A percentile compares a stretch with the other conserved stretches of the same genome.
Evolutionary conservation across 1,284 basidiomycete genomes (phyloP).

Genomic region (Malassezia equina): DNA sequence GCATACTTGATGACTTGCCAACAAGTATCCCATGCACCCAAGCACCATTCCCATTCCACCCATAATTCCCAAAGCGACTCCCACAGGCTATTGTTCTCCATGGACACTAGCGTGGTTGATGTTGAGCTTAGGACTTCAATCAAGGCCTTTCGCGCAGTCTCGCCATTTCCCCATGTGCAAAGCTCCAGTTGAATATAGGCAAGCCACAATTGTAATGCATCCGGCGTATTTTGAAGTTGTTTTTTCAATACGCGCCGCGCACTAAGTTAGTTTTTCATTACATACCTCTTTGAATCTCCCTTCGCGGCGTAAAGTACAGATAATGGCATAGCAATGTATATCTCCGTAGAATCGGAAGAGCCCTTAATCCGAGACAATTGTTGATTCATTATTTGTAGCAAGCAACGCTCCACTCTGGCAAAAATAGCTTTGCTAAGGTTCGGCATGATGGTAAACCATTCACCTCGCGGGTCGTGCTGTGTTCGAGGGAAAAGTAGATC

Average conservation of each 20-base stretch:
- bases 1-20: background rate
- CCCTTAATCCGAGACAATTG: background rate
- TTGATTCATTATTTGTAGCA: background rate
- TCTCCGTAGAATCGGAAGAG: background rate
- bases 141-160: background rate
- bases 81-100: background rate
- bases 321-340: background rate
- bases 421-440: background rate
- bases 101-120: background rate
- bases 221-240: background rate
- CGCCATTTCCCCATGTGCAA: background rate
- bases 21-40: background rate
- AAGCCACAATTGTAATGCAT: constrained; percentile 5
- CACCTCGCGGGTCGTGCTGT: background rate
- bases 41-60: constrained; percentile 2
- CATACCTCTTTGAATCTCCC: background rate
- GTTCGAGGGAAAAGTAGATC: background rate
- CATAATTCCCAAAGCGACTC: constrained; percentile 10
- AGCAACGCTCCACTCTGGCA: background rate
- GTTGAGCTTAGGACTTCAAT: background rate
- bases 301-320: constrained; percentile 3
- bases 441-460: constrained; percentile 1
- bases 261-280: background rate
- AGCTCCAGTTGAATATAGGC: constrained; percentile 12
- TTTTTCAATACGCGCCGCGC: background rate